phyloP scores from a whole-genome alignment of 2,329 filamentous ascomycete species.

The Pleurostoma richardsiae region DNA sequence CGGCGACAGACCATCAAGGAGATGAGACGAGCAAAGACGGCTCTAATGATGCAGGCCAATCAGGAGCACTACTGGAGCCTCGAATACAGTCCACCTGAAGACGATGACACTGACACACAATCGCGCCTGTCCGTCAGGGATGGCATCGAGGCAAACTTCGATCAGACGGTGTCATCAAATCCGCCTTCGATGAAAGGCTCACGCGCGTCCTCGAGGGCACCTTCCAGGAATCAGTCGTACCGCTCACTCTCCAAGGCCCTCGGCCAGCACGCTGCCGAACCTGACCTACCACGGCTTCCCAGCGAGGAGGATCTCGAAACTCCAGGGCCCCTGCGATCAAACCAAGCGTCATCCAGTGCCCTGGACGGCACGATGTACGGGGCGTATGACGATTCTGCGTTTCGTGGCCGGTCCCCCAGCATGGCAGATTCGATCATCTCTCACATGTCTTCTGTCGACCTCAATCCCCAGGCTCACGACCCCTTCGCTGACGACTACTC shows the following conservation, averaged over 20 bases:
- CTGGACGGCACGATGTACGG: conserved; percentile 77
- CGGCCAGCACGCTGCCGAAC: conserved; percentile 25
- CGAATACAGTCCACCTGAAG: conserved; percentile 58
- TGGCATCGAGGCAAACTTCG: conserved; percentile 31
- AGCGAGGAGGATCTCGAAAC: conserved; percentile 51
- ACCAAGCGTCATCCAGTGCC: conserved; percentile 47
- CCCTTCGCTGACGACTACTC: conserved; percentile 81
- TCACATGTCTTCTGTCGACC: conserved; percentile 62
- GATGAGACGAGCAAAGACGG: conserved; percentile 50
- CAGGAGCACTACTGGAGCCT: conserved; percentile 75
- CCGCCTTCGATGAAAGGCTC: conserved; percentile 31
- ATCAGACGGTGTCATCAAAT: conserved; percentile 24
- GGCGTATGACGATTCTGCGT: conserved; percentile 56
- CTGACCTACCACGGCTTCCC: conserved; percentile 23
- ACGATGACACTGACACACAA: conserved; percentile 36
- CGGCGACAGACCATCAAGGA: conserved; percentile 54
- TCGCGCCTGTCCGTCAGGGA: conserved; percentile 37
- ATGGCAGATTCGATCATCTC: conserved; percentile 73
- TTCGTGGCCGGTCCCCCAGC: conserved; percentile 70
- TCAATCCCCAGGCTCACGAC: conserved; percentile 52
- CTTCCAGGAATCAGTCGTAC: conserved; percentile 41
- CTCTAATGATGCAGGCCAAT: conserved; percentile 36
- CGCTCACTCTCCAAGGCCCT: conserved; percentile 30
- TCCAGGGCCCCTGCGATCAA: conserved; percentile 46
- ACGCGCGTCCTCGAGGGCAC: conserved; percentile 37